phyloP scores from a whole-genome alignment of 441 rosid species.

The Corymbia calophylla region DNA sequence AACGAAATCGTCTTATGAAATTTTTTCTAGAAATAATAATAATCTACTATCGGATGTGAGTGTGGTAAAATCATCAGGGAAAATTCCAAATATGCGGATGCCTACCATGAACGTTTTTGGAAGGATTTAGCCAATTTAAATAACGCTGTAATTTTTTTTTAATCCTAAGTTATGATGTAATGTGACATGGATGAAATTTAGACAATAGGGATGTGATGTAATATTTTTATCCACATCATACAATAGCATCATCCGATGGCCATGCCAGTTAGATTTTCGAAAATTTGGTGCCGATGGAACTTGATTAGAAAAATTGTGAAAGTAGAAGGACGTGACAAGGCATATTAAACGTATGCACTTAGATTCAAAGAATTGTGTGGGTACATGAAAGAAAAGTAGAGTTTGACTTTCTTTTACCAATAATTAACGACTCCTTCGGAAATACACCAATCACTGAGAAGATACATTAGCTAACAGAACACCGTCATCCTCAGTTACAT shows the following conservation, averaged over 20 bases:
- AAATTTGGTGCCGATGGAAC: not conserved
- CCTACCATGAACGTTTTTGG: not conserved
- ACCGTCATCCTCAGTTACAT: rapidly evolving
- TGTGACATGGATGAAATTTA: not conserved
- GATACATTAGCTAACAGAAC: not conserved
- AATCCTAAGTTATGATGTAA: not conserved
- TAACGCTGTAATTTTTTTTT: too few relatives aligned
- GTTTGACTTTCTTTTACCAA: not conserved
- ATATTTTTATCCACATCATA: not conserved
- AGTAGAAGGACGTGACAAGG: not conserved
- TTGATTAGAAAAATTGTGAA: not conserved
- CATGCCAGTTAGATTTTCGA: not conserved
- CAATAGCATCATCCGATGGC: not conserved
- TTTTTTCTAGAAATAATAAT: too few relatives aligned
- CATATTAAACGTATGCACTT: not conserved
- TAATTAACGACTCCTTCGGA: not conserved
- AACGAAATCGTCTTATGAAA: too few relatives aligned
- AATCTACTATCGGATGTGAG: not conserved
- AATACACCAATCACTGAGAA: not conserved
- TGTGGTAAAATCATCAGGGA: not conserved
- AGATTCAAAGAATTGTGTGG: not conserved
- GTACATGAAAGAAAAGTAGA: not conserved
- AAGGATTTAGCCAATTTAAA: not conserved
- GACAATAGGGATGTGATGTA: not conserved
- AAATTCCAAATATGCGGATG: not conserved